Base-by-base conservation (phyloP, 2,329 filamentous ascomycete species). In the Colletotrichum lini region DNA sequence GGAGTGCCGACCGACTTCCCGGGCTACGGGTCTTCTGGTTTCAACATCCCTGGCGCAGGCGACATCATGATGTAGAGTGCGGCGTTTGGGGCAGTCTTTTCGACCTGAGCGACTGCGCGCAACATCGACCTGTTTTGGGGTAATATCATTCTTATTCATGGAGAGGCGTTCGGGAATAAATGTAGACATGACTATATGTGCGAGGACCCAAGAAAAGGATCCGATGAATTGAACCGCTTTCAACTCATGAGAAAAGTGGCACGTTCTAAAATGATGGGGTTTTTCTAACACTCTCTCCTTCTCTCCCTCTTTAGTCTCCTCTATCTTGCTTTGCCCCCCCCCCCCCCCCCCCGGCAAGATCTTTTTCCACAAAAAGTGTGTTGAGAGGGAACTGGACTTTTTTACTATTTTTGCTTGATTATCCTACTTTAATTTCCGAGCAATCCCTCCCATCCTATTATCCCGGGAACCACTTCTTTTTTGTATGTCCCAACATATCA, bases 41-140 rank as follows among this genome's bases (percentile, higher is more conserved):
- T 73, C 50, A 72, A 67, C 35, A 63, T 78, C 50, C 56, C 67
- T 1, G 73, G 76, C 15, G 62, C 76, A 12, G 74, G 78, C 42
- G 78, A 77, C 65, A 73, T 80, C 57, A 74, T 74, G 64, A 75
- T 56, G 65, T 79, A 70, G 56, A 54, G 49, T n/a, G 23, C 23
- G 45, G n/a, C 10, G 35, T 8, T 15, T 10, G 8, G 35, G 40
- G 21, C 35, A 52, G 35, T 9, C 9, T 16, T 42, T 30, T 38
- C 49, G 23, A 15, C 16, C 8, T 16, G 35, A 35, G 23, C 16
- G 18, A 10, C 23, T 15, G n/a, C 18, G 23, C 54, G 15, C 56
- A 45, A 35, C 45, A 44, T 26, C 13, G 18, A 21, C 40, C 49
- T 60, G 44, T 54, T 42, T 42, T 38, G 57, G 47, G 50, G 35